These are phyloP conservation scores for Vachellia collinsii DNA, from an alignment of 306 rosid genomes.

Conservation along the genomic window DNA sequence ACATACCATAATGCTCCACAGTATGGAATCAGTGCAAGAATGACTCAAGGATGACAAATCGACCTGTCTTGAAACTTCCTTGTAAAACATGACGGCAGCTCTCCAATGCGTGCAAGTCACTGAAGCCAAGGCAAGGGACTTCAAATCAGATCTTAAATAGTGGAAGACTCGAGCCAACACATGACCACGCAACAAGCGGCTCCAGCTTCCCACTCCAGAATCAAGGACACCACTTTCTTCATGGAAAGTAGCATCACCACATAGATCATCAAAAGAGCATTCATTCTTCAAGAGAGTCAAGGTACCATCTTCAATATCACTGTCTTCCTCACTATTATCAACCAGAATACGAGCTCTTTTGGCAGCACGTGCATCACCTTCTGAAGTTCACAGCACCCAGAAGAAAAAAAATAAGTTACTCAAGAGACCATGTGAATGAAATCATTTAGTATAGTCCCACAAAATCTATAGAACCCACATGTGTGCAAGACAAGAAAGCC, in stretches of 20 bases:
- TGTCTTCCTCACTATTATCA: slow-evolving; percentile 74
- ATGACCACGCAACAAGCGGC: slow-evolving; percentile 70
- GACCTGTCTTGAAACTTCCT: slow-evolving; percentile 71
- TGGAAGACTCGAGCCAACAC: slow-evolving; percentile 82
- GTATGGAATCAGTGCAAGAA: slow-evolving; percentile 69
- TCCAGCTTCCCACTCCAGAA: slow-evolving; percentile 69
- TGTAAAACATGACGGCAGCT: slow-evolving; percentile 72
- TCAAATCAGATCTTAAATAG: slow-evolving; percentile 73
- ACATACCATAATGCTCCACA: slow-evolving; percentile 78
- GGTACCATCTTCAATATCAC: slow-evolving; percentile 58
- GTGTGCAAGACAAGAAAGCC: slow-evolving; percentile 3
- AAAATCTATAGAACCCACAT: slow-evolving; percentile 3
- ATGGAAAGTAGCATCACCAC: slow-evolving; percentile 61
- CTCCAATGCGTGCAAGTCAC: slow-evolving; percentile 92
- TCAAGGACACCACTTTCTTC: slow-evolving; percentile 48
- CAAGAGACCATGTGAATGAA: slow-evolving; percentile 27
- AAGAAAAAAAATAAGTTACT: neutral
- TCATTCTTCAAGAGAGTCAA: slow-evolving; percentile 56
- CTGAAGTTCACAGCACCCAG: slow-evolving; percentile 51
- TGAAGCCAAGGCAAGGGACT: slow-evolving; percentile 78
- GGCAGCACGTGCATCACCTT: slow-evolving; percentile 69
- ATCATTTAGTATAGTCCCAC: neutral
- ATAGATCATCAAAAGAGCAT: slow-evolving; percentile 72
- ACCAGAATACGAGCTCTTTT: slow-evolving; percentile 78
- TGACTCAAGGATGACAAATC: slow-evolving; percentile 78